Conservation (phyloP, 164 flowering plant species). For the Protea cynaroides region DNA sequence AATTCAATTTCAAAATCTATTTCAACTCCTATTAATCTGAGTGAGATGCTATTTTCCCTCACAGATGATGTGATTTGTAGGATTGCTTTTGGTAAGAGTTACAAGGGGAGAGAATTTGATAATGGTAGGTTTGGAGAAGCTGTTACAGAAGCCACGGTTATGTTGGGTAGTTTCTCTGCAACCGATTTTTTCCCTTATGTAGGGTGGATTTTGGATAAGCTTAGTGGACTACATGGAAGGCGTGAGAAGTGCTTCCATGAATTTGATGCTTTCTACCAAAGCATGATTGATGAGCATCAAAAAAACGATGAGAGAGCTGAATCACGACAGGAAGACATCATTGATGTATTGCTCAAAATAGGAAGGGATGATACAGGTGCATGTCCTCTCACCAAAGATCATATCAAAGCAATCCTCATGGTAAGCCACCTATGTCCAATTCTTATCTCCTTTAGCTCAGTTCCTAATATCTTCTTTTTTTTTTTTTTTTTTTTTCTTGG, state of each 20-base stretch:
- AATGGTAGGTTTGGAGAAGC: background rate
- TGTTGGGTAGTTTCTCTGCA: background rate
- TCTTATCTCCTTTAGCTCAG: too few species aligned
- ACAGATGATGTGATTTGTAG: constrained; percentile 6
- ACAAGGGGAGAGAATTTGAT: too few species aligned
- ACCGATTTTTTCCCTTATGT: constrained; percentile 3
- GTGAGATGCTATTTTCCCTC: constrained; percentile 1
- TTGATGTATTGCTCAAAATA: too few species aligned
- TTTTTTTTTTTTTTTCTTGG: too few species aligned
- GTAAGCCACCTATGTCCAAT: background rate
- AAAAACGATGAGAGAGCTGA: background rate
- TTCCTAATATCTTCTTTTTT: background rate
- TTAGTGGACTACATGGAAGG: background rate
- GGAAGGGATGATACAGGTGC: background rate
- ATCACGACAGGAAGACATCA: constrained; percentile 2
- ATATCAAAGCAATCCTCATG: constrained; percentile 10
- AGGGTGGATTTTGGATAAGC: constrained; percentile 6
- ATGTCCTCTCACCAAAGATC: background rate
- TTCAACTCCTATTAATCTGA: constrained; percentile 3
- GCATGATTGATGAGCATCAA: constrained; percentile 6
- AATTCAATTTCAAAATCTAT: background rate
- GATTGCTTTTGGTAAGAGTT: too few species aligned
- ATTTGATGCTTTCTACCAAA: constrained; percentile 3
- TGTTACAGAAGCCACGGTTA: background rate
- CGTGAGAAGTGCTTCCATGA: constrained; percentile 1